Base-by-base conservation (phyloP, 1,284 basidiomycete species). In the Ceratorhiza oryzae-sativae region DNA sequence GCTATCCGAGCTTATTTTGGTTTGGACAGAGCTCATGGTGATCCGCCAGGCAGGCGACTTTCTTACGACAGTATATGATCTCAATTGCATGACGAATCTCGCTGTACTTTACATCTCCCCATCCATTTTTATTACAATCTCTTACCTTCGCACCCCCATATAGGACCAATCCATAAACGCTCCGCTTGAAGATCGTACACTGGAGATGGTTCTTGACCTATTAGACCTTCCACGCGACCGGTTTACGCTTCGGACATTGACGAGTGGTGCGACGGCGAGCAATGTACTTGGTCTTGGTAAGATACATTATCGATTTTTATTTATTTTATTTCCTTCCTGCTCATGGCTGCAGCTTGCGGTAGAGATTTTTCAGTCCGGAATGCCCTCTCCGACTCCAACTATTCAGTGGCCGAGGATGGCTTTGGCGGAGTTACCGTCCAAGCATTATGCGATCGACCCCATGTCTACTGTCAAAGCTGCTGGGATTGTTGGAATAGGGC, bases 401-500 rank as follows among this genome's bases (percentile, higher is more conserved):
- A 82, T 75, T 80, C 77, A 8, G 81, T 81, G 49, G 79, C 82
- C 0, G 81, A 82, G 62, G 76, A 80, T 61, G 84, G 84, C 0
- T 77, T 77, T 46, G 77, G 76, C 3, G 77, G 78, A 3, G 78
- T 81, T 25, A 79, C 79, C 1, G 79, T 84, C 53, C 78, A 82
- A 32, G 78, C 85, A 15, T 78, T 83, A 30, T 77, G 78, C 18
- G 78, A 82, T n/a, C 78, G 81, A 32, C 81, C 84, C 2, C 85
- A 86, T 73, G 83, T 83, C 81, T 46, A 79, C 84, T 39, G 60
- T 79, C 20, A 86, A 86, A 75, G 82, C 84, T 0, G 82, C 84
- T 0, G 78, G 81, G 0, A 59, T 85, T 1, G 80, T 81, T 0
- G 84, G 85, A 0, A 77, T 86, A 36, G 85, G 85, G 0, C 74